These are phyloP conservation scores for Bruguiera hainesii DNA, from an alignment of 441 rosid species.

Conservation along the genomic window DNA sequence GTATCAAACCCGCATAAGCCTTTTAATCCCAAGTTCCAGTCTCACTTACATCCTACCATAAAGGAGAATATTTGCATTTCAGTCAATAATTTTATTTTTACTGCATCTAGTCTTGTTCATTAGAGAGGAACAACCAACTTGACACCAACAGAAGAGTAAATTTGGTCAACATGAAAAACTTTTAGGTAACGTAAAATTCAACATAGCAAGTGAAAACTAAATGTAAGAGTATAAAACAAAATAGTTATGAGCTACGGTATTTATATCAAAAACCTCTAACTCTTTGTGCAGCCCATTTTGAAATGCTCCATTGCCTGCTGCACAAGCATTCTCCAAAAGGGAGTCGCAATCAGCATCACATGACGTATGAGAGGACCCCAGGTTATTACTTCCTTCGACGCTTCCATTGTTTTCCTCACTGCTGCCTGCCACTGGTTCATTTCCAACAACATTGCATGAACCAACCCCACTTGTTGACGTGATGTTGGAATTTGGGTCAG, in stretches of 20 bases:
- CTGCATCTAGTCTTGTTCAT: too few relatives aligned
- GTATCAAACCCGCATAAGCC: neutral
- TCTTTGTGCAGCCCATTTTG: conserved; percentile 31
- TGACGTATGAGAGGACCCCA: conserved; percentile 32
- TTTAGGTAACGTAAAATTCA: conserved; percentile 4
- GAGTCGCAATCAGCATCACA: conserved; percentile 42
- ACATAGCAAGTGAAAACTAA: neutral
- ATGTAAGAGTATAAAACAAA: neutral
- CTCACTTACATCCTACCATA: too few relatives aligned
- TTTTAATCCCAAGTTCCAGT: too few relatives aligned
- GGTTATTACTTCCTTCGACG: conserved; percentile 37
- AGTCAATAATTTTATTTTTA: too few relatives aligned
- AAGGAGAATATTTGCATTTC: too few relatives aligned
- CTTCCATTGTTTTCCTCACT: conserved; percentile 41
- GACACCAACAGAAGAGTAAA: neutral
- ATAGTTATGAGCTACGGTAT: conserved; percentile 17
- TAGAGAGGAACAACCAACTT: too few relatives aligned
- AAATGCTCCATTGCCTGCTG: conserved; percentile 22
- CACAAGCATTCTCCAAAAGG: conserved; percentile 26
- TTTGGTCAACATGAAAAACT: conserved; percentile 28
- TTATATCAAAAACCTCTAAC: conserved; percentile 49
- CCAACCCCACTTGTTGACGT: conserved; percentile 30
- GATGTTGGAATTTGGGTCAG: conserved; percentile 29
- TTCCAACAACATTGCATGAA: conserved; percentile 35
- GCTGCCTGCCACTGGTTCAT: conserved; percentile 37